phyloP scores from a whole-genome alignment of 139 green algal species.

The Chlamydomonas sphaeroides region DNA sequence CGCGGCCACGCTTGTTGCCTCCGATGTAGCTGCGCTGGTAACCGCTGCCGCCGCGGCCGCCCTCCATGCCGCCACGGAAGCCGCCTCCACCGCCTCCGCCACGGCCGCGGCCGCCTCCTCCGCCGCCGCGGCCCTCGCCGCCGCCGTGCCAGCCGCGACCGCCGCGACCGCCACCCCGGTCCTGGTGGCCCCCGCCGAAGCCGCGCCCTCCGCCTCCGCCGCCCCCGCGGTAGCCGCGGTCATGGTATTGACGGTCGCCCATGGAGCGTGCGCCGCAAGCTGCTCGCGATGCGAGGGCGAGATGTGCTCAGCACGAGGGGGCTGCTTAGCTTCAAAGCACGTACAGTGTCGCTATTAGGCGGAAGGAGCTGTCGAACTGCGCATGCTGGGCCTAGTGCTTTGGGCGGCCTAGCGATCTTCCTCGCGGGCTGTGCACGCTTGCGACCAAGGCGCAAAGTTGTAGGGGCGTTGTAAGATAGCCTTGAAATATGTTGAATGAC shows the following conservation, averaged over 20 bases:
- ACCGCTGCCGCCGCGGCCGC: not conserved
- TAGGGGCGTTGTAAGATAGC: too few species aligned
- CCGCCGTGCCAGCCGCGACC: not conserved
- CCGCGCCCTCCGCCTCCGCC: not conserved
- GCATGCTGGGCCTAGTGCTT: too few species aligned
- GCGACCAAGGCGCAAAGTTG: too few species aligned
- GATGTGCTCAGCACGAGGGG: too few species aligned
- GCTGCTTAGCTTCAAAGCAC: too few species aligned
- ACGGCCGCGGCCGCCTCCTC: not conserved
- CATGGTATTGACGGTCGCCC: not conserved
- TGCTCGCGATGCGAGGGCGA: too few species aligned
- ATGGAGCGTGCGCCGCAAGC: too few species aligned
- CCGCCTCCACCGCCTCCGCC: not conserved
- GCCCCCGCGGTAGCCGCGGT: not conserved
- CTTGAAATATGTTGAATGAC: too few species aligned
- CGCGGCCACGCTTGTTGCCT: conserved; percentile 42
- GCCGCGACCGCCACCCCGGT: not conserved
- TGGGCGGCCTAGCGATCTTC: too few species aligned
- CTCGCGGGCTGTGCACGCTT: too few species aligned
- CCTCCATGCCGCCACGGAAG: not conserved
- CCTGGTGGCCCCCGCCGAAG: not conserved
- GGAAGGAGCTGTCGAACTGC: too few species aligned
- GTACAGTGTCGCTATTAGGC: too few species aligned
- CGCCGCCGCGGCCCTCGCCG: not conserved
- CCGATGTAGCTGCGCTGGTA: conserved; percentile 54